Percentiles rank a stretch among this genome's conserved stretches.
phyloP scores from a whole-genome alignment of 2,329 filamentous ascomycete genomes.

The Fusarium lateritium region DNA sequence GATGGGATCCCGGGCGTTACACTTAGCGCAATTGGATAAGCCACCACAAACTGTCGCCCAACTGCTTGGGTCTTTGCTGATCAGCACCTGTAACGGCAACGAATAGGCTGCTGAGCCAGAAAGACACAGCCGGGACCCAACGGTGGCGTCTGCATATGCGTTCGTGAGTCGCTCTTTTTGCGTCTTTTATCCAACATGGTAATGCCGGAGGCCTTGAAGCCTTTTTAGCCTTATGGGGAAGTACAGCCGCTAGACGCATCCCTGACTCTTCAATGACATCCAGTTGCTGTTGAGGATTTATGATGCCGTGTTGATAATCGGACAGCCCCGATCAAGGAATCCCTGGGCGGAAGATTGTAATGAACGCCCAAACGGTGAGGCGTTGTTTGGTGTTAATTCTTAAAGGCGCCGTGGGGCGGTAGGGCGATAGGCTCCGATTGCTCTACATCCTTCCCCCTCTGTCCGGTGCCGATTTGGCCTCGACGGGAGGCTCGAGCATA shows the following conservation, averaged over 20 bases:
- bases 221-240: constrained; percentile 35
- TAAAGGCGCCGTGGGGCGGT: constrained; percentile 20
- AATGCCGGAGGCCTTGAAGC: constrained; percentile 27
- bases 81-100: constrained; percentile 45
- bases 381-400: constrained; percentile 33
- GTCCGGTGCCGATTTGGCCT: constrained; percentile 6
- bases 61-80: constrained; percentile 39
- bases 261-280: constrained; percentile 3
- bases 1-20: constrained; percentile 31
- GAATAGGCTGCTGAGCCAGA: constrained; percentile 37
- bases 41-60: constrained; percentile 43
- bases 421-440: constrained; percentile 23
- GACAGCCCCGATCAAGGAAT: constrained; percentile 17
- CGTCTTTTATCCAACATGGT: constrained; percentile 37
- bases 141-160: constrained; percentile 41
- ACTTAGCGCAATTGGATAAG: constrained; percentile 39
- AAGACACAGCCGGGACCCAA: constrained; percentile 26
- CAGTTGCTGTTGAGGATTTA: constrained; percentile 3
- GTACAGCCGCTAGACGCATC: constrained; percentile 12
- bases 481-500: constrained; percentile 9
- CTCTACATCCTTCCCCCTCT: not conserved
- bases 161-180: constrained; percentile 38
- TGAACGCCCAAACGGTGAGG: constrained; percentile 39
- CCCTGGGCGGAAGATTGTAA: constrained; percentile 3
- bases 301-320: constrained; percentile 1